phyloP scores from a whole-genome alignment of 1,284 basidiomycete genomes.

The Ustilago vetiveriae region DNA sequence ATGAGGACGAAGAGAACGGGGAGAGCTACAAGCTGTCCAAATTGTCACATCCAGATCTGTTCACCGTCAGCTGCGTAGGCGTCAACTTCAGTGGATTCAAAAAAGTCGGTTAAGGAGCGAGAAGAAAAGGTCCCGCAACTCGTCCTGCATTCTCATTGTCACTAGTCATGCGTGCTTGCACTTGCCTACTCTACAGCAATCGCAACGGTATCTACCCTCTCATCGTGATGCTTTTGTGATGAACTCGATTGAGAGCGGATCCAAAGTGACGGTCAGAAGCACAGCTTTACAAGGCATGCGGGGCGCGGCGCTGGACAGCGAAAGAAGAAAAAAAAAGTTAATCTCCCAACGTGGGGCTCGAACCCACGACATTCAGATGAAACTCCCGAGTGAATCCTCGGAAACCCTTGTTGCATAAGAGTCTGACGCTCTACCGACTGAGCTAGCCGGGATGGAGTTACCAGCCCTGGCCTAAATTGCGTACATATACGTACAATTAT shows the following conservation, averaged over 20 bases:
- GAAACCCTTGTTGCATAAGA: conserved; percentile 55
- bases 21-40: conserved; percentile 12
- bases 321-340: conserved; percentile 6
- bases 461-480: background rate
- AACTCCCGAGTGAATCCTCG: conserved; percentile 20
- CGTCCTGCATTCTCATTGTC: too few relatives aligned
- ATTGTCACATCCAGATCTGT: conserved; percentile 23
- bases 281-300: too few relatives aligned
- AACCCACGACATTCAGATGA: conserved; percentile 66
- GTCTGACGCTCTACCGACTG: conserved; percentile 68
- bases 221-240: too few relatives aligned
- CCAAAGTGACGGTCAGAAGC: background rate
- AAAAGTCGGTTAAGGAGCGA: conserved; percentile 40
- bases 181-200: too few relatives aligned
- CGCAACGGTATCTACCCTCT: too few relatives aligned
- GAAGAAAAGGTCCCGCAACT: too few relatives aligned
- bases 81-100: conserved; percentile 60
- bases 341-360: conserved; percentile 66
- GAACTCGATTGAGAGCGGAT: too few relatives aligned
- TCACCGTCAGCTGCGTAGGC: conserved; percentile 58
- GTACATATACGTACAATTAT: background rate
- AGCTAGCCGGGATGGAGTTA: conserved; percentile 65
- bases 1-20: conserved; percentile 25
- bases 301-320: background rate
- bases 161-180: too few relatives aligned